Evolutionary conservation across 768 basidiomycete species (phyloP).

Genomic region (Leccinum uliginosum): DNA sequence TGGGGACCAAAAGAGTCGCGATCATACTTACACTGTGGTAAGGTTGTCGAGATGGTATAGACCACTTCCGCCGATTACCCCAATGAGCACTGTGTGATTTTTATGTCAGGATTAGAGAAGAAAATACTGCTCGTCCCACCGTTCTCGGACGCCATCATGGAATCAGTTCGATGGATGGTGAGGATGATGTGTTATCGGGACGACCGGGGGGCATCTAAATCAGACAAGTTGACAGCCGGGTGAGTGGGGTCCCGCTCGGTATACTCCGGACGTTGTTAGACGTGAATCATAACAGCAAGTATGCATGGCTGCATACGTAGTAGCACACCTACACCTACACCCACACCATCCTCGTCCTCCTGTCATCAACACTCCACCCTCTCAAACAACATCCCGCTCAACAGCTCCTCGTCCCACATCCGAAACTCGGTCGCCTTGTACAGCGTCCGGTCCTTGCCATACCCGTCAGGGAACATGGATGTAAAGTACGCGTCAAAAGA

Average conservation of each 20-base stretch:
- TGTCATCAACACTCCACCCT: neutral
- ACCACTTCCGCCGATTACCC: conserved; percentile 90
- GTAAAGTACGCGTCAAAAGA: conserved; percentile 21
- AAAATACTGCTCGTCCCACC: neutral
- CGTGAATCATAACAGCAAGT: no score
- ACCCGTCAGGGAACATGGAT: conserved; percentile 35
- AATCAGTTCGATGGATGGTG: neutral
- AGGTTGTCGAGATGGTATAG: conserved; percentile 92
- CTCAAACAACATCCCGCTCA: neutral
- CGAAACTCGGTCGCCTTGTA: conserved; percentile 12
- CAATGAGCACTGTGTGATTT: conserved; percentile 58
- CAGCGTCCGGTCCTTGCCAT: conserved; percentile 33
- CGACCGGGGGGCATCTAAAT: neutral
- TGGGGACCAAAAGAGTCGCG: neutral
- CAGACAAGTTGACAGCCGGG: neutral
- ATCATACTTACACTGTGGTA: conserved; percentile 66
- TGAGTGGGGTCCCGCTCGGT: neutral
- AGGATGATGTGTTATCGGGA: neutral
- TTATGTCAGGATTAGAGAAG: neutral
- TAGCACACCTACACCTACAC: no score
- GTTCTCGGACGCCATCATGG: conserved; percentile 19
- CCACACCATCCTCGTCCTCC: no score
- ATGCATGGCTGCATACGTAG: no score
- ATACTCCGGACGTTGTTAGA: no score
- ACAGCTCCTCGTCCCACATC: neutral